phyloP scores from a whole-genome alignment of 495 filamentous ascomycete genomes.

The Staphylotrichum tortipilum region DNA sequence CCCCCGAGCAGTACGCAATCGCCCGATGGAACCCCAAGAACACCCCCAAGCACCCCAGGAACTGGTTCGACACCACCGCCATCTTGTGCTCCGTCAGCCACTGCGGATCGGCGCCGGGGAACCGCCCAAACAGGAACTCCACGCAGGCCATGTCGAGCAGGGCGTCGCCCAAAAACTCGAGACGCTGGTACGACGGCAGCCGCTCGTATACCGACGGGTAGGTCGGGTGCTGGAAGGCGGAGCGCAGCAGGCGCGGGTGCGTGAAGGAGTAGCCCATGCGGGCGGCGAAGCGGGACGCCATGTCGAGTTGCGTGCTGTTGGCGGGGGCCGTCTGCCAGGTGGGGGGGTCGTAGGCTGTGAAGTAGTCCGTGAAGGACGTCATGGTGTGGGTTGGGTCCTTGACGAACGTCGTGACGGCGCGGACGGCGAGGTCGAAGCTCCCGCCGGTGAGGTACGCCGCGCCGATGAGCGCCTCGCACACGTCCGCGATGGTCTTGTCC shows the following conservation, averaged over 20 bases:
- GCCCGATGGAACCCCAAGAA: slow-evolving; percentile 67
- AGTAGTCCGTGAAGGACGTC: slow-evolving; percentile 63
- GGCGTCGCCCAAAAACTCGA: slow-evolving; percentile 90
- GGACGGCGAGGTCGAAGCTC: slow-evolving; percentile 69
- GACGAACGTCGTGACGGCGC: slow-evolving; percentile 73
- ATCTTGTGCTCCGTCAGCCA: slow-evolving; percentile 99
- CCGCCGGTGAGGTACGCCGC: slow-evolving; percentile 65
- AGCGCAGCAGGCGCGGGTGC: slow-evolving; percentile 66
- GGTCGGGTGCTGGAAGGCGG: slow-evolving; percentile 85
- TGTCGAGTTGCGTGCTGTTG: slow-evolving; percentile 56
- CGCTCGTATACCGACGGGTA: slow-evolving; percentile 59
- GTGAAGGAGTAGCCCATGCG: slow-evolving; percentile 74
- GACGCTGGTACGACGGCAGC: slow-evolving; percentile 81
- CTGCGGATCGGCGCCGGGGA: slow-evolving; percentile 77
- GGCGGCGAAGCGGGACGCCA: slow-evolving; percentile 54
- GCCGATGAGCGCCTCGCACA: slow-evolving; percentile 91
- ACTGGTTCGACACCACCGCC: slow-evolving; percentile 98
- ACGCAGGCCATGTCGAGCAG: slow-evolving; percentile 84
- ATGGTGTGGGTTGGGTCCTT: slow-evolving; percentile 58
- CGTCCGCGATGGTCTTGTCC: slow-evolving; percentile 93
- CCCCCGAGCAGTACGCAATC: slow-evolving; percentile 51
- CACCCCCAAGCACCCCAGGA: slow-evolving; percentile 74
- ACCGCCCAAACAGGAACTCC: slow-evolving; percentile 65
- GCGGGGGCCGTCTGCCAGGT: slow-evolving; percentile 54
- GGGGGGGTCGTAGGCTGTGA: slow-evolving; percentile 59